Conservation (phyloP, 306 rosid species). For the Begonia fuchsioides region DNA sequence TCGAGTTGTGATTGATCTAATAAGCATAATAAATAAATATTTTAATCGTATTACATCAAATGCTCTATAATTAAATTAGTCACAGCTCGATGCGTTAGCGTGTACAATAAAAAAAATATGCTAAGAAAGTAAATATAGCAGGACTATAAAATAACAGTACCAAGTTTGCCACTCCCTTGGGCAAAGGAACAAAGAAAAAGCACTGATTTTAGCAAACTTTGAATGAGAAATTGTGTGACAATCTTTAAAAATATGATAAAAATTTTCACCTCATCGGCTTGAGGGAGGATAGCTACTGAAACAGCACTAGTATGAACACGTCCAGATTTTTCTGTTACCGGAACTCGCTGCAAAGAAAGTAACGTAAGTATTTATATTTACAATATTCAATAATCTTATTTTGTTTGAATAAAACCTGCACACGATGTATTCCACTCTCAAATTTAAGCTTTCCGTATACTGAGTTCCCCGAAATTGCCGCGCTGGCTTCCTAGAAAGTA, state of each 20-base stretch:
- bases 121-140: too few species aligned
- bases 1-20: too few species aligned
- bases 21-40: too few species aligned
- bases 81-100: too few species aligned
- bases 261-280: slow-evolving; percentile 68
- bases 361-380: slow-evolving; percentile 9
- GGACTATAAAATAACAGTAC: too few species aligned
- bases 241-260: neutral
- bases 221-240: too few species aligned
- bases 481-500: slow-evolving; percentile 65
- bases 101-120: too few species aligned
- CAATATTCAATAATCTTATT: slow-evolving; percentile 1
- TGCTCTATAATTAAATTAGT: too few species aligned
- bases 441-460: slow-evolving; percentile 84
- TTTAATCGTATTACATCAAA: too few species aligned
- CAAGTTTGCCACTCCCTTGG: too few species aligned
- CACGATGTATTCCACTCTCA: slow-evolving; percentile 95
- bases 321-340: slow-evolving; percentile 82
- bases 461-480: slow-evolving; percentile 62
- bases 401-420: slow-evolving; percentile 47
- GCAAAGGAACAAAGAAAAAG: too few species aligned
- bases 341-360: slow-evolving; percentile 55
- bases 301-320: slow-evolving; percentile 95
- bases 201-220: too few species aligned
- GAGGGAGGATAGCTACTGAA: slow-evolving; percentile 93